Evolutionary conservation across 495 filamentous ascomycete genomes (phyloP).

Genomic region (Lepraria neglecta): DNA sequence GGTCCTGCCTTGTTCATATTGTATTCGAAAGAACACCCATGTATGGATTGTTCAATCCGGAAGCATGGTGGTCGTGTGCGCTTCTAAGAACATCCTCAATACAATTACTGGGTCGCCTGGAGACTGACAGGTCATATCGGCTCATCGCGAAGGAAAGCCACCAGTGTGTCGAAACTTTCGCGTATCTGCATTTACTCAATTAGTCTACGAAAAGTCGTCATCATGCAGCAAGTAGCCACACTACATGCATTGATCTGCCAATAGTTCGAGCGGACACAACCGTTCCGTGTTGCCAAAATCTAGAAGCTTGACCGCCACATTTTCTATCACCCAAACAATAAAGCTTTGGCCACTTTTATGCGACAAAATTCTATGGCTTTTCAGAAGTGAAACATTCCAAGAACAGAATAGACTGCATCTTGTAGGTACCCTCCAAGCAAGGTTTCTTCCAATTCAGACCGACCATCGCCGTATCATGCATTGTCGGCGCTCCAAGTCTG

Average conservation of each 20-base stretch:
- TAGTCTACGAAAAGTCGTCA: neutral
- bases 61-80: neutral
- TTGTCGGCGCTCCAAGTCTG: neutral
- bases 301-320: neutral
- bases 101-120: neutral
- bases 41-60: neutral
- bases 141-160: conserved; percentile 3
- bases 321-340: neutral
- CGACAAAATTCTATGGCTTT: neutral
- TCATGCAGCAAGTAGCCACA: conserved; percentile 16
- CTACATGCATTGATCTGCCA: conserved; percentile 8
- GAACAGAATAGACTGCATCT: conserved; percentile 1
- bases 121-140: neutral
- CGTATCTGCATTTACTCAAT: conserved; percentile 10
- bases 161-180: conserved; percentile 12
- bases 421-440: neutral
- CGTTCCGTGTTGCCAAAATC: neutral
- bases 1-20: neutral
- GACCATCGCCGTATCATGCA: conserved; percentile 2
- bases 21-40: neutral
- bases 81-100: neutral
- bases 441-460: neutral
- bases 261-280: neutral
- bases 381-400: conserved; percentile 2
- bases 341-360: neutral